phyloP scores from a whole-genome alignment of 495 filamentous ascomycete genomes.

The Apodospora peruviana region DNA sequence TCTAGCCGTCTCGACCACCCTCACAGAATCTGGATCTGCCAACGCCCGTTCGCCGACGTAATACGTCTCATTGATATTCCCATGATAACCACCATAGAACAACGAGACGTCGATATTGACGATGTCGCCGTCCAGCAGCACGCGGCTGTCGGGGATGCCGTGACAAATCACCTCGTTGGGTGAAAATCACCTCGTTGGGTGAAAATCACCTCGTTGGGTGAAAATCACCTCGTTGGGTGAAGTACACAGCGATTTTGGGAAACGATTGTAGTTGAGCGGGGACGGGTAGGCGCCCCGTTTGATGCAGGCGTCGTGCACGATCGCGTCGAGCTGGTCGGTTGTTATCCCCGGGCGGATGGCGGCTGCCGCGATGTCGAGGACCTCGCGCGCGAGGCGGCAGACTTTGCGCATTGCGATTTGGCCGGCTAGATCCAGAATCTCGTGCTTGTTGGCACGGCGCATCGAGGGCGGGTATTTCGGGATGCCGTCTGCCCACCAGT shows the following conservation, averaged over 20 bases:
- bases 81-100: neutral
- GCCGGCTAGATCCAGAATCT: neutral
- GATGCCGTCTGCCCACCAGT: neutral
- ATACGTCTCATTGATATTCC: neutral
- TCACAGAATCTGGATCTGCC: neutral
- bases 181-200: neutral
- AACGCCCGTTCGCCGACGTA: neutral
- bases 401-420: neutral
- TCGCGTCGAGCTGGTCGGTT: neutral
- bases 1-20: neutral
- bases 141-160: neutral
- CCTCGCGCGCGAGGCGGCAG: neutral
- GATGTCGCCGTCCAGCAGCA: neutral
- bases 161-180: neutral
- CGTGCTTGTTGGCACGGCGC: neutral
- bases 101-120: neutral
- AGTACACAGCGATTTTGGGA: neutral
- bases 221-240: neutral
- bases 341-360: neutral
- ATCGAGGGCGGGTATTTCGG: neutral
- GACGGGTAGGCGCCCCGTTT: neutral
- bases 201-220: too few relatives aligned
- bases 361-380: neutral
- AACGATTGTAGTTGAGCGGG: neutral
- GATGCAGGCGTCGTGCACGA: neutral